Base-by-base conservation (phyloP, 2,329 filamentous ascomycete genomes). In the Fusarium sp. region DNA sequence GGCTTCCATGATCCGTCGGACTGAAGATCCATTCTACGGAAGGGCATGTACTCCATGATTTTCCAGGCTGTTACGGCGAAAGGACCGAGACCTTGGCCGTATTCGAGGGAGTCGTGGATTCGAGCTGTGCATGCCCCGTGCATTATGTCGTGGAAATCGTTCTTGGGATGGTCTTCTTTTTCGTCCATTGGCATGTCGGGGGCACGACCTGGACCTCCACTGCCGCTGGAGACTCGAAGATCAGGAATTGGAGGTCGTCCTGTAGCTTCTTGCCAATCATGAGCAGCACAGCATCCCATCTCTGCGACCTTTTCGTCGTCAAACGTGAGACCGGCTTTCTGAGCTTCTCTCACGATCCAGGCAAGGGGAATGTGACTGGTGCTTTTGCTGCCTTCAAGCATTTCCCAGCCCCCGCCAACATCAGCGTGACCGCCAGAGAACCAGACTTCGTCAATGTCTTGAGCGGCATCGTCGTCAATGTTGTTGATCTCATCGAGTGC, bases 361-460 rank as follows among this genome's bases (percentile, higher is more conserved):
- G 91, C 88, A 5, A 94, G 84, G 0, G 92, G 91, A 4, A 91
- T 87, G 75, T 94, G 91, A 72, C 90, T 93, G 31, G 93, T 85
- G 13, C 91, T 87, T 78, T 93, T 92, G 31, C 85, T 86, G 2
- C 85, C 84, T 0, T 84, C 80, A 0, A 89, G 82, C 8, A 88
- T 83, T 56, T 89, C 88, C 93, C 93, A 95, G 1, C 93, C 93
- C 15, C 93, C 93, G 3, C 93, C 93, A 36, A 95, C 90, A 71
- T 96, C 93, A 4, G 90, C 93, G 72, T 97, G 94, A 17, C 91
- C 91, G 14, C 94, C 94, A 0, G 93, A 87, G 77, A 96, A 96
- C 92, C 92, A 94, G 2, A 96, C 88, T 77, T 96, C 94, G 67
- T 93, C 89, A 54, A 96, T 92, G 74, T 96, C 92, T 77, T 95